phyloP scores from a whole-genome alignment of 2,329 filamentous ascomycete species.

The Tolypocladium nubicola region DNA sequence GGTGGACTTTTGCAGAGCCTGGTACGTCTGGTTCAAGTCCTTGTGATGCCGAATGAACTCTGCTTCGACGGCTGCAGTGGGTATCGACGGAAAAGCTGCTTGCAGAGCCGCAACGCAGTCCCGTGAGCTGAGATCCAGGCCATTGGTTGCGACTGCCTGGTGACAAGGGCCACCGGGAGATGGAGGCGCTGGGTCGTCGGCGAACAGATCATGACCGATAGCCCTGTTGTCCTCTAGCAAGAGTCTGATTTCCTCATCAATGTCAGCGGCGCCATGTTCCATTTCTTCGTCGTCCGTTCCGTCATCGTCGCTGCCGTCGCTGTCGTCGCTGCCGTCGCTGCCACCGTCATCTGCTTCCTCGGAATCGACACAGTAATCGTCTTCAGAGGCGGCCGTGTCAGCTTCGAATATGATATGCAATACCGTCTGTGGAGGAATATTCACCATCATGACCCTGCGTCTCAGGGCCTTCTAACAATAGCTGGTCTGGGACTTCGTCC shows the following conservation, averaged over 20 bases:
- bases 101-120: conserved; percentile 25
- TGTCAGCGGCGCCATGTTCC: conserved; percentile 1
- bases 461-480: conserved; percentile 22
- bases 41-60: conserved; percentile 21
- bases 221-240: conserved; percentile 28
- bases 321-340: conserved; percentile 1
- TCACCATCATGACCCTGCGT: background rate
- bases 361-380: background rate
- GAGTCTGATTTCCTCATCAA: conserved; percentile 30
- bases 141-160: background rate
- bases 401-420: conserved; percentile 6
- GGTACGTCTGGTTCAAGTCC: conserved; percentile 27
- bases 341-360: conserved; percentile 10
- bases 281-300: conserved; percentile 1
- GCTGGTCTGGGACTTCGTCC: conserved; percentile 14
- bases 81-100: conserved; percentile 31
- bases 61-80: conserved; percentile 22
- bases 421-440: conserved; percentile 12
- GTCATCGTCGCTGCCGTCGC: conserved; percentile 3
- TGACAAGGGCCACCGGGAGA: background rate
- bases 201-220: conserved; percentile 10
- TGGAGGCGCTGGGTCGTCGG: conserved; percentile 3
- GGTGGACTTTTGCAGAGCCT: conserved; percentile 19
- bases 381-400: background rate
- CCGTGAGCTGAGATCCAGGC: conserved; percentile 10